Base-by-base conservation (phyloP, 177 flowering plant genomes). In the Vitis hybrid region DNA sequence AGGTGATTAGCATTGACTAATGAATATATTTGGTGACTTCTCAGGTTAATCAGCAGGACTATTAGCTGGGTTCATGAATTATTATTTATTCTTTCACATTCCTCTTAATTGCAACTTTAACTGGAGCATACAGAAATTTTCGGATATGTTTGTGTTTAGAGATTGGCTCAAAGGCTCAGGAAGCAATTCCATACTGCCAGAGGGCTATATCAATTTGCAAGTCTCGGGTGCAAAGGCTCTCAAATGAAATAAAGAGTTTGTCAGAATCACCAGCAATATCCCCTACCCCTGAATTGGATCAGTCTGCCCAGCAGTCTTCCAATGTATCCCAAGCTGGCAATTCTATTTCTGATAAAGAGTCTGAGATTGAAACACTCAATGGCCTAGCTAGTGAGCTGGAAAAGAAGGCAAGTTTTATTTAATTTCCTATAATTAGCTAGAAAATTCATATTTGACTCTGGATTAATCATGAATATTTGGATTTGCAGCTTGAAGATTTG, bases 401-500 rank as follows among this genome's bases (percentile, higher is more conserved):
- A 72, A 92, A 87, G 88, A 96, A 92, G 95, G 99, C 82, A 82
- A 70, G 79, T 57, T 8, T 45, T 55, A 15, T 51, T 55, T 12
- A 29, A 61, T 13, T 51, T 15, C 45, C 39, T 39, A 14, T 62
- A 3, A 39, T 3, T 26, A 16, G 9, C 13, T 68, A 16, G 19
- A 51, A 66, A 7, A n/a, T 31, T 29, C 13, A 31, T 45, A 19
- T 70, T n/a, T 48, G 29, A 9, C 16, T 26, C 15, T 68, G 53
- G 50, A 2, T 22, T 18, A 51, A 15, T 69, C 13, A 11, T 64
- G 3, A 2, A 48, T 52, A 11, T 15, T 60, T 66, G 56, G 31
- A 58, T 52, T 63, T 82, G 80, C 91, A 96, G 99, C 93, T 89
- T 67, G 99, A 96, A 84, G 99, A 96, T 82, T 80, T 96, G 57